Evolutionary conservation across 2,329 filamentous ascomycete genomes (phyloP).

Genomic region (Beauveria sp.): DNA sequence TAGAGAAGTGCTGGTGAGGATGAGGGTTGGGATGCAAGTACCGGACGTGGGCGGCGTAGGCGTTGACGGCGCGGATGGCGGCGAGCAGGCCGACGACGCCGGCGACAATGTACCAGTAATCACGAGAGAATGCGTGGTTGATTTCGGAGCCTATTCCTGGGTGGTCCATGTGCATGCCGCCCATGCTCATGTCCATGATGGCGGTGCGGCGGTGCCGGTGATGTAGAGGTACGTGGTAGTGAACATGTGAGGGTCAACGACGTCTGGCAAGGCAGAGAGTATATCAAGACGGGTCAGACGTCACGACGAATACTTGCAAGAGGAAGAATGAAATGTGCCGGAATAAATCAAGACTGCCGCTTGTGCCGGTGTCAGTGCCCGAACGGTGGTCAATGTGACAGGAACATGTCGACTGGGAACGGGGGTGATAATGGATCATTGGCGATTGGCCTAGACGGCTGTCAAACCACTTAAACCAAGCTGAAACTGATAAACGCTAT

Average conservation of each 20-base stretch:
- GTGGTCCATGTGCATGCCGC: constrained; percentile 23
- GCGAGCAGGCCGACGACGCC: constrained; percentile 37
- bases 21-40: constrained; percentile 15
- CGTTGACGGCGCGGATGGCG: constrained; percentile 35
- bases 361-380: neutral
- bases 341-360: neutral
- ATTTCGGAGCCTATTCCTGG: constrained; percentile 32
- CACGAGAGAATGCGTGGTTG: constrained; percentile 45
- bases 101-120: constrained; percentile 53
- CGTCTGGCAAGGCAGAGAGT: neutral
- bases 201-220: neutral
- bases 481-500: neutral
- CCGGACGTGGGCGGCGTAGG: constrained; percentile 35
- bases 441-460: neutral
- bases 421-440: neutral
- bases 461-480: neutral
- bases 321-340: neutral
- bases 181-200: constrained; percentile 23
- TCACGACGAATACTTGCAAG: too few relatives aligned
- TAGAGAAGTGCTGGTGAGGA: neutral
- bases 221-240: neutral
- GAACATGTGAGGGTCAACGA: neutral
- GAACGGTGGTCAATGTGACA: neutral
- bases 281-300: too few relatives aligned
- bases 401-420: neutral